Percentiles rank a stretch among this genome's conserved stretches.
Conservation (phyloP, 768 basidiomycete genomes). For the Trametopsis cervina region DNA sequence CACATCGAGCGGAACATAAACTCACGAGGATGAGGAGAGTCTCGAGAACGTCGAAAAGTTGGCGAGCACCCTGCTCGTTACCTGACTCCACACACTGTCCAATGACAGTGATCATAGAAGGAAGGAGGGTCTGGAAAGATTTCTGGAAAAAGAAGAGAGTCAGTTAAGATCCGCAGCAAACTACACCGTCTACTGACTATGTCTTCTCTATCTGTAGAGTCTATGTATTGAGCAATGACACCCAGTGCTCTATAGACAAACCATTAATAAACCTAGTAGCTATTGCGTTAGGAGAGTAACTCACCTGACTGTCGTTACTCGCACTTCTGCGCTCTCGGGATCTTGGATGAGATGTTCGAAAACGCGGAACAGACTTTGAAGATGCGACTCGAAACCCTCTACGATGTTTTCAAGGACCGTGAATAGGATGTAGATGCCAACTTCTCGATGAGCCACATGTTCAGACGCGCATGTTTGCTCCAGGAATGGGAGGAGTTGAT, state of each 20-base stretch:
- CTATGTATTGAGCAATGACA: slow-evolving; percentile 89
- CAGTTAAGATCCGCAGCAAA: not conserved
- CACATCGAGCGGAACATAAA: slow-evolving; percentile 5
- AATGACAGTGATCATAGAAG: slow-evolving; percentile 83
- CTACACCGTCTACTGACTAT: slow-evolving; percentile 65
- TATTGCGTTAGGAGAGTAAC: slow-evolving; percentile 11
- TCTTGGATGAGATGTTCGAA: slow-evolving; percentile 70
- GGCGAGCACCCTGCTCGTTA: slow-evolving; percentile 77
- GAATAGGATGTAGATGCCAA: slow-evolving; percentile 83
- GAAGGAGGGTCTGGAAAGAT: slow-evolving; percentile 82
- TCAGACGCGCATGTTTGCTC: slow-evolving; percentile 67
- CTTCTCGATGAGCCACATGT: slow-evolving; percentile 76
- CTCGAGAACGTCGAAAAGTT: slow-evolving; percentile 94
- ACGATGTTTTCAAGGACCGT: slow-evolving; percentile 89
- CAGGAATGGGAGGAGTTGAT: slow-evolving; percentile 82
- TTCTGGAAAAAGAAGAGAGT: slow-evolving; percentile 38
- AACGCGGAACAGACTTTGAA: slow-evolving; percentile 70
- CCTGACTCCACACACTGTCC: slow-evolving; percentile 72
- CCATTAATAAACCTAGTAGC: slow-evolving; percentile 3
- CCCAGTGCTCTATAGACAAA: slow-evolving; percentile 63
- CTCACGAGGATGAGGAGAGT: slow-evolving; percentile 86
- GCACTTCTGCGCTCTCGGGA: slow-evolving; percentile 82
- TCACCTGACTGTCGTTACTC: slow-evolving; percentile 82
- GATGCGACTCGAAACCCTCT: slow-evolving; percentile 78
- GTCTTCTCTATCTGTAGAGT: slow-evolving; percentile 77